These are phyloP conservation scores for Colletotrichum sp. DNA, from an alignment of 2,329 filamentous ascomycete genomes.

Conservation along the genomic window DNA sequence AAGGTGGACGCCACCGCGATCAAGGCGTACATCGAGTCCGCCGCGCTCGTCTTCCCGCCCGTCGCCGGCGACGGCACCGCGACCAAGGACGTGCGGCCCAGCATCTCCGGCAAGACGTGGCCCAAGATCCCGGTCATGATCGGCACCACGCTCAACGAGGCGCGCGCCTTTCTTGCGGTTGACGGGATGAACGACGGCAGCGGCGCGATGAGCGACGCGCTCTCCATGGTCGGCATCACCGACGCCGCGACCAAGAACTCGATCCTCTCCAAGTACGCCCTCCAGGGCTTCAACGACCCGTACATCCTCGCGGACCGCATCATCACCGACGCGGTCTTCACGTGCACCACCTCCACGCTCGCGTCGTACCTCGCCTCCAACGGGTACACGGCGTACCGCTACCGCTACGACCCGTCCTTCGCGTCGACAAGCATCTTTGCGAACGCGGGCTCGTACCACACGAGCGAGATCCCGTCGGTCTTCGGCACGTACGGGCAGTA, in stretches of 20 bases:
- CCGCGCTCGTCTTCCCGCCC: slow-evolving; percentile 9
- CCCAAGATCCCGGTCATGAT: slow-evolving; percentile 14
- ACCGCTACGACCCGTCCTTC: slow-evolving; percentile 11
- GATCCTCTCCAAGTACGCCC: not conserved
- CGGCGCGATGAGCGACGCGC: not conserved
- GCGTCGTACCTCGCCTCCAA: not conserved
- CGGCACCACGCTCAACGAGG: slow-evolving; percentile 8
- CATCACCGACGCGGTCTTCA: slow-evolving; percentile 10
- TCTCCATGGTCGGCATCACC: not conserved
- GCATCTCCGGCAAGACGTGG: slow-evolving; percentile 4
- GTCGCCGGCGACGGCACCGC: slow-evolving; percentile 10
- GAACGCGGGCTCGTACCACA: slow-evolving; percentile 18
- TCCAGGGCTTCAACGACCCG: not conserved
- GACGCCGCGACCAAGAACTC: not conserved
- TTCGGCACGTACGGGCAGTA: slow-evolving; percentile 14
- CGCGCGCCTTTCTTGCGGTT: not conserved
- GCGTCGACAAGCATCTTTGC: slow-evolving; percentile 6
- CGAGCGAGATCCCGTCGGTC: slow-evolving; percentile 14
- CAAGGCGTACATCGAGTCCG: slow-evolving; percentile 4
- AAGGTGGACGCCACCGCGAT: not conserved
- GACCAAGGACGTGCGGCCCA: not conserved
- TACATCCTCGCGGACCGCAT: not conserved
- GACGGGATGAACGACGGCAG: not conserved
- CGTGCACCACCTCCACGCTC: slow-evolving; percentile 3
- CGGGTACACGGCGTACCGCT: slow-evolving; percentile 7